Evolutionary conservation across 2,329 filamentous ascomycete species (phyloP).

Genomic region (Bisporella sp.): DNA sequence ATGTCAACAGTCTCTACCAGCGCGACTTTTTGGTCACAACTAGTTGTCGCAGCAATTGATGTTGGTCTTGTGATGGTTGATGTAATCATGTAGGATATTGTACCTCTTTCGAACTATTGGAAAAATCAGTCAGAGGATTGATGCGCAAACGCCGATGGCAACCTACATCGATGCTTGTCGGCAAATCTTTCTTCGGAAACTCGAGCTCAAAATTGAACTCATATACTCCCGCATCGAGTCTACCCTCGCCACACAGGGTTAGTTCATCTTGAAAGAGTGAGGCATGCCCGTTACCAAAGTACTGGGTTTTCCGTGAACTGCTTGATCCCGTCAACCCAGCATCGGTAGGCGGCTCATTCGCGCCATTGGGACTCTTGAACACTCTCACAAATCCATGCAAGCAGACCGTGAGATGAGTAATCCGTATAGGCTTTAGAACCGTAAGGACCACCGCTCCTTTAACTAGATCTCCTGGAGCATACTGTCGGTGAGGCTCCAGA

Average conservation of each 20-base stretch:
- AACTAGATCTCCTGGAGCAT: slow-evolving; percentile 68
- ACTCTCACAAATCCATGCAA: slow-evolving; percentile 76
- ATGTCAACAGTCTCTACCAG: slow-evolving; percentile 82
- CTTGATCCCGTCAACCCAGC: slow-evolving; percentile 22
- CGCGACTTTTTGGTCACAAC: slow-evolving; percentile 74
- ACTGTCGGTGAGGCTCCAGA: slow-evolving; percentile 71
- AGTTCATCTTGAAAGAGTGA: slow-evolving; percentile 78
- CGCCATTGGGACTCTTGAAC: slow-evolving; percentile 58
- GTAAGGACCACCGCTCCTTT: slow-evolving; percentile 65
- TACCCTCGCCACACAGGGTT: slow-evolving; percentile 71
- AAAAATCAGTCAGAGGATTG: background rate
- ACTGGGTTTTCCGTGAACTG: slow-evolving; percentile 39
- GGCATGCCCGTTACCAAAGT: slow-evolving; percentile 72
- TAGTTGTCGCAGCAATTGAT: slow-evolving; percentile 71
- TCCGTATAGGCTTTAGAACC: slow-evolving; percentile 65
- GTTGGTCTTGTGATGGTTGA: slow-evolving; percentile 86
- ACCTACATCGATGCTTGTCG: slow-evolving; percentile 92
- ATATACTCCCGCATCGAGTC: slow-evolving; percentile 66
- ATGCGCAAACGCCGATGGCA: background rate
- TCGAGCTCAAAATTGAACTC: slow-evolving; percentile 72
- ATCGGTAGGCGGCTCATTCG: slow-evolving; percentile 39
- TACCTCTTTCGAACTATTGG: slow-evolving; percentile 83
- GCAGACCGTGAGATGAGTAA: slow-evolving; percentile 74
- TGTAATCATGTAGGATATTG: slow-evolving; percentile 84
- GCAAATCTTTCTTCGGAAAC: slow-evolving; percentile 62